Conservation (phyloP, 805 yeast genomes). For the Ogataea zsoltii region DNA sequence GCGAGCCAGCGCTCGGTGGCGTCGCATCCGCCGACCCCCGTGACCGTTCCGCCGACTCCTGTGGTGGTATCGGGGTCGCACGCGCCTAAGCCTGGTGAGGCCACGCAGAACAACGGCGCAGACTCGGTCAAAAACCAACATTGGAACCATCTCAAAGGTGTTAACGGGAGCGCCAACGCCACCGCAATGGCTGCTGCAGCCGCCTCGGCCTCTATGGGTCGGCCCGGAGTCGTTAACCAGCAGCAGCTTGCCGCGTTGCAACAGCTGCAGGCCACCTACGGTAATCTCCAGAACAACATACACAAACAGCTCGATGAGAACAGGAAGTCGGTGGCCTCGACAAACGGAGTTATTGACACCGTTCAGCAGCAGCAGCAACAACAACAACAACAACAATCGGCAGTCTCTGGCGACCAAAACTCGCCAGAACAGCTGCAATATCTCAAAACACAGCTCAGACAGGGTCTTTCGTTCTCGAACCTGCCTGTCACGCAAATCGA, state of each 20-base stretch:
- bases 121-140: constrained; percentile 15
- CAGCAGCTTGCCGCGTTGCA: constrained; percentile 29
- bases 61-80: not conserved
- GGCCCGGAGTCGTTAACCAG: constrained; percentile 26
- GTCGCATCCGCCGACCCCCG: constrained; percentile 22
- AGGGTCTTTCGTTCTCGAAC: constrained; percentile 11
- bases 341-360: not conserved
- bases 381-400: constrained; percentile 1
- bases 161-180: constrained; percentile 13
- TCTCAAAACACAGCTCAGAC: constrained; percentile 10
- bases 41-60: constrained; percentile 24
- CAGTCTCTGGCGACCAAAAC: not conserved
- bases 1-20: not conserved
- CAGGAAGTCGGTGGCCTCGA: constrained; percentile 7
- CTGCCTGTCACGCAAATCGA: constrained; percentile 13
- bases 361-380: constrained; percentile 4
- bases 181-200: constrained; percentile 29
- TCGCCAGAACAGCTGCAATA: constrained; percentile 6
- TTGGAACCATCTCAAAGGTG: constrained; percentile 25
- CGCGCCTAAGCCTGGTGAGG: constrained; percentile 1
- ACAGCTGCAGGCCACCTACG: constrained; percentile 34
- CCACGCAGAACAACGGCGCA: constrained; percentile 1
- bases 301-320: constrained; percentile 25
- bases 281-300: constrained; percentile 28
- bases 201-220: constrained; percentile 28